phyloP scores from a whole-genome alignment of 306 rosid genomes.

The Rosa persica region DNA sequence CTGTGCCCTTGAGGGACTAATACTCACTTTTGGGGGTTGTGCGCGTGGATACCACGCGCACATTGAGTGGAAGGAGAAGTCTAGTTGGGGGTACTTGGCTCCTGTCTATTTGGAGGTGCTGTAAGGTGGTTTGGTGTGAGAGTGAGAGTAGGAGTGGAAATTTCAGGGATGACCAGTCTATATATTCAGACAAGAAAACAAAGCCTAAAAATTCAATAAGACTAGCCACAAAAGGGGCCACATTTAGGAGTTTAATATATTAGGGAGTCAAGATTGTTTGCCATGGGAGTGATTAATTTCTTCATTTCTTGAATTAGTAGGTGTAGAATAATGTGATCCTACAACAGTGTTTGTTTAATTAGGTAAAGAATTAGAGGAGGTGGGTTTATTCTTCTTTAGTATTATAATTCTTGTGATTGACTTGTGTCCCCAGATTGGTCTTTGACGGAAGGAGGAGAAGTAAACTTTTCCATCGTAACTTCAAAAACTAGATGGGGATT shows the following conservation, averaged over 20 bases:
- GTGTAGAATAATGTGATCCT: constrained; percentile 34
- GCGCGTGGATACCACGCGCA: neutral
- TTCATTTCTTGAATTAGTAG: constrained; percentile 36
- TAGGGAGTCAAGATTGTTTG: constrained; percentile 36
- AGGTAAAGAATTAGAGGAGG: constrained; percentile 27
- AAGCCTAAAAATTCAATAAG: neutral
- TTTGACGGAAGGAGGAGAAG: neutral
- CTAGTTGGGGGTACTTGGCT: neutral
- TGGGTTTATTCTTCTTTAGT: neutral
- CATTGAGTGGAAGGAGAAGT: neutral
- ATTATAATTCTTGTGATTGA: constrained; percentile 16
- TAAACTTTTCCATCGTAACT: neutral
- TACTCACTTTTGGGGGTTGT: neutral
- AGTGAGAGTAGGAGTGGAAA: constrained; percentile 13
- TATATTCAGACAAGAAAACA: constrained; percentile 5
- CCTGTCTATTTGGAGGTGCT: neutral
- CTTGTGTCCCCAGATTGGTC: constrained; percentile 6
- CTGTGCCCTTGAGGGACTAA: neutral
- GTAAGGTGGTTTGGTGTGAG: neutral
- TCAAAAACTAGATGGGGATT: neutral
- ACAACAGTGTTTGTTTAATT: constrained; percentile 28
- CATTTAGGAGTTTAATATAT: neutral
- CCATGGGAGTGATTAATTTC: neutral
- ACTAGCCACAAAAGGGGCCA: neutral
- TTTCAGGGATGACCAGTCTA: neutral